A percentile compares a stretch with the other conserved stretches of the same genome.
phyloP scores from a whole-genome alignment of 768 basidiomycete species.

The Serendipita indica region DNA sequence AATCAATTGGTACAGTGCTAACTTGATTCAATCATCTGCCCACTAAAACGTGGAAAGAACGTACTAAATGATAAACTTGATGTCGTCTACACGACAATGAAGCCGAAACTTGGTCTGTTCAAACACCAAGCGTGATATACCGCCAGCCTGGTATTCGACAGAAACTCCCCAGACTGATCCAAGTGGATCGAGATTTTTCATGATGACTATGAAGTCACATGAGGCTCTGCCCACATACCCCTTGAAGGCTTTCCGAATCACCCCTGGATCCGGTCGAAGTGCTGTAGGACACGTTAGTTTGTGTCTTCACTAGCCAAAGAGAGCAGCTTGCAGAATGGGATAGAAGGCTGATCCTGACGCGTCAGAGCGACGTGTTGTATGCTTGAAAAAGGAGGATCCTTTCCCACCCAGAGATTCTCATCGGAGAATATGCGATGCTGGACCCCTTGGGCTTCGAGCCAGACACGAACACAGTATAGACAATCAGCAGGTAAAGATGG shows the following conservation, averaged over 20 bases:
- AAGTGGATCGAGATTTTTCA: conserved; percentile 11
- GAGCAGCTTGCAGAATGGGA: not conserved
- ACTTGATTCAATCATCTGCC: not conserved
- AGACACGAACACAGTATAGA: conserved; percentile 44
- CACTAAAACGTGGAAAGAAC: conserved; percentile 17
- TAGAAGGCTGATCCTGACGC: conserved; percentile 14
- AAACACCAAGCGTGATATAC: conserved; percentile 40
- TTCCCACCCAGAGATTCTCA: conserved; percentile 51
- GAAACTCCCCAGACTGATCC: conserved; percentile 38
- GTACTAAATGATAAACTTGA: conserved; percentile 50
- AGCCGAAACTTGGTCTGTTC: conserved; percentile 38
- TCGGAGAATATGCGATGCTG: conserved; percentile 52
- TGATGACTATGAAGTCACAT: conserved; percentile 44
- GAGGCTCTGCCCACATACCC: conserved; percentile 40
- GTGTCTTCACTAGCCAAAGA: not conserved
- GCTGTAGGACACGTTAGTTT: not conserved
- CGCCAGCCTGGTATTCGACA: conserved; percentile 50
- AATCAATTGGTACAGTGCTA: conserved; percentile 41
- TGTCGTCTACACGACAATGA: conserved; percentile 37
- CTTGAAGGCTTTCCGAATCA: conserved; percentile 37
- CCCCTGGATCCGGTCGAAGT: conserved; percentile 28
- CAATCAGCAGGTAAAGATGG: conserved; percentile 37
- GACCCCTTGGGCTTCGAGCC: conserved; percentile 41
- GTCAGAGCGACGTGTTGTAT: conserved; percentile 46
- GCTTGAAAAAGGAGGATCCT: conserved; percentile 46